Conservation (phyloP, 306 rosid species). For the Medicago lupulina region DNA sequence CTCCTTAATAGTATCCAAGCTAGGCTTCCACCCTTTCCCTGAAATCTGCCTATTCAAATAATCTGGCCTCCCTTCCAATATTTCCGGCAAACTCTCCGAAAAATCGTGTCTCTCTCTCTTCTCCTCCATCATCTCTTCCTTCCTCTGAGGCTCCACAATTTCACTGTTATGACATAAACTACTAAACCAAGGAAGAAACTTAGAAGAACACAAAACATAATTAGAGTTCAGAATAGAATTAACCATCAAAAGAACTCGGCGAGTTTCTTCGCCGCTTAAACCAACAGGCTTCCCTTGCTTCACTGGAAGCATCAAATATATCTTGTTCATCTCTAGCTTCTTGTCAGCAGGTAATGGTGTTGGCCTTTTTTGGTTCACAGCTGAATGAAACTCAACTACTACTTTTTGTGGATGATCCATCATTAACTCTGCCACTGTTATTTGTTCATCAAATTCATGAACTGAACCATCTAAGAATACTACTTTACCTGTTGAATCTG, state of each 20-base stretch:
- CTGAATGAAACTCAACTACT: conserved; percentile 72
- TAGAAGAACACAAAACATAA: conserved; percentile 45
- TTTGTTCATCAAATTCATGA: conserved; percentile 52
- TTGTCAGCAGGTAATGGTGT: conserved; percentile 73
- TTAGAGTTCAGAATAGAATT: conserved; percentile 55
- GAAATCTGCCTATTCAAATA: conserved; percentile 78
- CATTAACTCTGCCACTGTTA: conserved; percentile 86
- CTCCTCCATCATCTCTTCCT: conserved; percentile 38
- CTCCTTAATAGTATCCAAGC: conserved; percentile 85
- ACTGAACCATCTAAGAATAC: conserved; percentile 75
- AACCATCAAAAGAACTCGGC: conserved; percentile 48
- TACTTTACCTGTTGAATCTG: conserved; percentile 49
- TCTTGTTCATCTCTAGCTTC: conserved; percentile 57
- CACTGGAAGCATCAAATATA: conserved; percentile 77
- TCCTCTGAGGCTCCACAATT: conserved; percentile 25
- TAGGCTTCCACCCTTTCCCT: conserved; percentile 85
- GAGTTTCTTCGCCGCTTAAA: conserved; percentile 55
- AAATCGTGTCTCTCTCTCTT: conserved; percentile 28
- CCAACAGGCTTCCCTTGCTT: conserved; percentile 69
- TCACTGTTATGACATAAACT: conserved; percentile 51
- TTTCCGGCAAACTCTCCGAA: conserved; percentile 48
- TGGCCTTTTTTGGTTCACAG: conserved; percentile 57
- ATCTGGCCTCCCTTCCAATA: conserved; percentile 60
- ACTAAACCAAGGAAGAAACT: conserved; percentile 62
- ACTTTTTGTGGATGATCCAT: conserved; percentile 80